Conservation (phyloP, 495 filamentous ascomycete species). For the Tuber magnatum region DNA sequence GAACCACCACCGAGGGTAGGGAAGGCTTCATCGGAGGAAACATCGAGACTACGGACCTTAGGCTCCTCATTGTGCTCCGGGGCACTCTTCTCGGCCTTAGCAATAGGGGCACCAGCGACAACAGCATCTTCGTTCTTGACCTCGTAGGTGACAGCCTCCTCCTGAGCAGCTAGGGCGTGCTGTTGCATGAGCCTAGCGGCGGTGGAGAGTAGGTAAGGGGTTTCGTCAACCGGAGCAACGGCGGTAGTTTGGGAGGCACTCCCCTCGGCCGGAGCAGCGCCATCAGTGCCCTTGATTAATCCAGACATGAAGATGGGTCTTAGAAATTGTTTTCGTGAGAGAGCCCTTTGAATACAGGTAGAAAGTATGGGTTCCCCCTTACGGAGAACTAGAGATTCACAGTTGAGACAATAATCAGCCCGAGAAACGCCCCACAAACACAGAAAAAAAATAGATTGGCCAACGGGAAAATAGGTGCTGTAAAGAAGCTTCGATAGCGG, state of each 20-base stretch:
- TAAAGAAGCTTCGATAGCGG: neutral
- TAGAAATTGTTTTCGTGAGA: slow-evolving; percentile 30
- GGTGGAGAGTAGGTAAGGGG: slow-evolving; percentile 45
- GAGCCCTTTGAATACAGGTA: slow-evolving; percentile 18
- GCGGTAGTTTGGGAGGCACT: slow-evolving; percentile 17
- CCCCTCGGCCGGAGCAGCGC: slow-evolving; percentile 13
- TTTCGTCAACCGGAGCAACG: slow-evolving; percentile 17
- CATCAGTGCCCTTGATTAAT: slow-evolving; percentile 20
- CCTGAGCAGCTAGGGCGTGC: slow-evolving; percentile 48
- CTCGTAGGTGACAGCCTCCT: slow-evolving; percentile 4
- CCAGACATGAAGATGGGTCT: slow-evolving; percentile 27
- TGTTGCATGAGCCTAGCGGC: slow-evolving; percentile 73
- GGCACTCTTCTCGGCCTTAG: slow-evolving; percentile 27
- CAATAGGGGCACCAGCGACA: slow-evolving; percentile 14
- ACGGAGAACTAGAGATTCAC: slow-evolving; percentile 5
- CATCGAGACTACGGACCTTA: slow-evolving; percentile 53
- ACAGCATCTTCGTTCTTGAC: slow-evolving; percentile 11
- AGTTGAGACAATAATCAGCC: neutral
- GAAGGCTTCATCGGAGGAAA: slow-evolving; percentile 81
- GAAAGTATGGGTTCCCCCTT: slow-evolving; percentile 9
- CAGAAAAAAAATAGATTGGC: neutral
- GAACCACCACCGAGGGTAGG: slow-evolving; percentile 72
- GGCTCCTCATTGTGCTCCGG: slow-evolving; percentile 43
- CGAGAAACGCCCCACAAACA: neutral
- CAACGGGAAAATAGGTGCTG: neutral